Conservation (phyloP, 176 grass and related monocot genomes). For the Microstegium vimineum region DNA sequence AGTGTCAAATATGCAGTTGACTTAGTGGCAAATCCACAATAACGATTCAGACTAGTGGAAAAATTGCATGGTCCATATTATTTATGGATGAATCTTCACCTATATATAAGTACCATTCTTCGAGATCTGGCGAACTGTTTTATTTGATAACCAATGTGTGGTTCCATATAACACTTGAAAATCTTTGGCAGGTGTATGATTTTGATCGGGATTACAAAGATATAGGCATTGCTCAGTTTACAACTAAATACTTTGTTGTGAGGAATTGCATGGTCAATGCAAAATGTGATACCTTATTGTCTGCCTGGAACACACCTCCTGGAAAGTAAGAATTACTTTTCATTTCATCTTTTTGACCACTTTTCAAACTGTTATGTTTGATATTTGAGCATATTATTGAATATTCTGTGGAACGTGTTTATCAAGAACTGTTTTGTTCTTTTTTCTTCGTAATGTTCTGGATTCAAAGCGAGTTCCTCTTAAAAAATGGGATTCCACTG, state of each 20-base stretch:
- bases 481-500: background rate
- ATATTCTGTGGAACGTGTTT: background rate
- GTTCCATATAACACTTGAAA: slow-evolving; percentile 16
- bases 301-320: slow-evolving; percentile 91
- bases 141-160: slow-evolving; percentile 8
- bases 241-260: slow-evolving; percentile 91
- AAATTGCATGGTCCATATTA: background rate
- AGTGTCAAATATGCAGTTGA: background rate
- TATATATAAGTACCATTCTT: background rate
- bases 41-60: background rate
- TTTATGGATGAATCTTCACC: background rate
- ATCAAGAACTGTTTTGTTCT: background rate
- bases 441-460: slow-evolving; percentile 7
- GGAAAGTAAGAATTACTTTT: slow-evolving; percentile 70
- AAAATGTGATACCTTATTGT: slow-evolving; percentile 91
- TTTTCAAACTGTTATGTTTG: background rate
- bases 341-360: background rate
- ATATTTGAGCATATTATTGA: background rate
- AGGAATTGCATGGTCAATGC: slow-evolving; percentile 87
- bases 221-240: slow-evolving; percentile 86
- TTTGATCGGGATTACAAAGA: slow-evolving; percentile 99
- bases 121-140: background rate
- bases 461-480: background rate
- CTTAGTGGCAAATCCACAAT: background rate
- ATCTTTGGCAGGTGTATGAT: slow-evolving; percentile 69